phyloP scores from a whole-genome alignment of 345 rosid genomes.

The Dipteronia sinensis region DNA sequence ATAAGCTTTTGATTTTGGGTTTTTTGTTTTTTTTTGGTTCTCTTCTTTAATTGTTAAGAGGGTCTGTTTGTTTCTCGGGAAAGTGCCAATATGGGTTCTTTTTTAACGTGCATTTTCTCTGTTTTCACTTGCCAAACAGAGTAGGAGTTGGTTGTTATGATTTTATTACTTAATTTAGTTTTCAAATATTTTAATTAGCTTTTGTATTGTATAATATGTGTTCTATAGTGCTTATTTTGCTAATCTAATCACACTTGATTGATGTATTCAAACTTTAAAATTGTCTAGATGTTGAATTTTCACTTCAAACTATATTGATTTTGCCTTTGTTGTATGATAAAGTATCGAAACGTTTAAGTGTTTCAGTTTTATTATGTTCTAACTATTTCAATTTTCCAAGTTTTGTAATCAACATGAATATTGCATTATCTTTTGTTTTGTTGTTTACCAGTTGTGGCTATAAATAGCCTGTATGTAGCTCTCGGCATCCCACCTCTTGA shows the following conservation, averaged over 20 bases:
- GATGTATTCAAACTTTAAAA: not conserved
- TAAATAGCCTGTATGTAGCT: slow-evolving; percentile 63
- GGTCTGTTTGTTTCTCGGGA: slow-evolving; percentile 20
- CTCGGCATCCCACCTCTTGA: slow-evolving; percentile 64
- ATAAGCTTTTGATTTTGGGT: not conserved
- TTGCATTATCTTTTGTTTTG: not conserved
- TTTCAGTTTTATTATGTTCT: not conserved
- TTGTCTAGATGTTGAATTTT: not conserved
- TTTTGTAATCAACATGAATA: not conserved
- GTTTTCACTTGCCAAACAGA: not conserved
- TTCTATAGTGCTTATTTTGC: not conserved
- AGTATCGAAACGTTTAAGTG: not conserved
- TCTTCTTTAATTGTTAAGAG: slow-evolving; percentile 3
- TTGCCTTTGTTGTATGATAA: no score
- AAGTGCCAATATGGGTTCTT: slow-evolving; percentile 12
- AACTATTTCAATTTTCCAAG: not conserved
- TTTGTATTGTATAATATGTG: not conserved
- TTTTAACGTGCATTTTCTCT: not conserved
- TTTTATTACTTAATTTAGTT: not conserved
- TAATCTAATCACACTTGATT: not conserved
- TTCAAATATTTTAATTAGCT: not conserved
- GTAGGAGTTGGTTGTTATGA: not conserved
- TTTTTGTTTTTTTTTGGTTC: slow-evolving; percentile 3
- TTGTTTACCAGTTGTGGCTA: slow-evolving; percentile 58
- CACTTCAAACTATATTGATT: not conserved